Evolutionary conservation across 306 rosid species (phyloP).

Genomic region (Crotalaria pallida): DNA sequence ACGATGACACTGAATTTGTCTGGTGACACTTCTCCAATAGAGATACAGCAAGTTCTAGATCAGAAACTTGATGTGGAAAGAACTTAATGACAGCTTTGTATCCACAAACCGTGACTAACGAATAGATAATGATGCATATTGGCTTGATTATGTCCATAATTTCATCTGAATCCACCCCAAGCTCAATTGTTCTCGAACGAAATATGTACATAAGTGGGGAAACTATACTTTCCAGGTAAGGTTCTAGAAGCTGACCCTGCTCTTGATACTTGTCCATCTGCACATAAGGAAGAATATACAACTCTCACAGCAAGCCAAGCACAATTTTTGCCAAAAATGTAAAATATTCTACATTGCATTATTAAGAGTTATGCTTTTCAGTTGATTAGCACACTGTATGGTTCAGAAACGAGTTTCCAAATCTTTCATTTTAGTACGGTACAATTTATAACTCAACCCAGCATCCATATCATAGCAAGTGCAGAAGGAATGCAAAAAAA

Average conservation of each 20-base stretch:
- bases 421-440: background rate
- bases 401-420: background rate
- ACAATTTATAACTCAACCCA: background rate
- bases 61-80: slow-evolving; percentile 94
- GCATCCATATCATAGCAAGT: background rate
- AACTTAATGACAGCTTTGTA: slow-evolving; percentile 84
- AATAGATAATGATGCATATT: slow-evolving; percentile 65
- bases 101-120: slow-evolving; percentile 80
- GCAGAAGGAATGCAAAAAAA: background rate
- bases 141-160: slow-evolving; percentile 76
- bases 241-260: slow-evolving; percentile 91
- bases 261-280: slow-evolving; percentile 98
- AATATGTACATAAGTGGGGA: slow-evolving; percentile 74
- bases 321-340: background rate
- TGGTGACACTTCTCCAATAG: slow-evolving; percentile 72
- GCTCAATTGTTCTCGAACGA: slow-evolving; percentile 61
- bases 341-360: background rate
- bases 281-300: slow-evolving; percentile 11
- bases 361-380: background rate
- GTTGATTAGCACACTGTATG: background rate
- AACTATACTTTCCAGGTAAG: slow-evolving; percentile 84
- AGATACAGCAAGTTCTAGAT: slow-evolving; percentile 89
- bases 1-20: slow-evolving; percentile 47
- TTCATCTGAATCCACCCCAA: slow-evolving; percentile 51
- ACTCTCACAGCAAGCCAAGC: background rate